Evolutionary conservation across 345 rosid genomes (phyloP).

Genomic region (Lepidium didymum): DNA sequence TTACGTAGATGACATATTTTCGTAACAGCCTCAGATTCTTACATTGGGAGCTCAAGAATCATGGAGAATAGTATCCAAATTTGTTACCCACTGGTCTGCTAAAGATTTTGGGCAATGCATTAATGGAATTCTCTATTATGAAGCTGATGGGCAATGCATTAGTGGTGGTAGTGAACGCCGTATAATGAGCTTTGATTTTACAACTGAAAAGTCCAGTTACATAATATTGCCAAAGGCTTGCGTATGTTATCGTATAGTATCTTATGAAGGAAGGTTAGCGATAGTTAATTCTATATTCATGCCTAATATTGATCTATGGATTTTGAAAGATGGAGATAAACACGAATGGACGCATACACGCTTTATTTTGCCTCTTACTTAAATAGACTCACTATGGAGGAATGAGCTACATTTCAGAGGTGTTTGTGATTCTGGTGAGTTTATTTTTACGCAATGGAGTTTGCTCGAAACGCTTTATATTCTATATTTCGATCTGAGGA

Average conservation of each 20-base stretch:
- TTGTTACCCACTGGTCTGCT: neutral
- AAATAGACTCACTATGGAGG: neutral
- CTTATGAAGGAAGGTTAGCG: neutral
- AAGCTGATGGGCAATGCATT: no score
- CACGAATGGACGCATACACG: neutral
- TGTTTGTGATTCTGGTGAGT: constrained; percentile 1
- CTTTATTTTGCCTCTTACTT: neutral
- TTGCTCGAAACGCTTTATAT: neutral
- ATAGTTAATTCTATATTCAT: neutral
- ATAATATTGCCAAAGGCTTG: neutral
- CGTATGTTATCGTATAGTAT: neutral
- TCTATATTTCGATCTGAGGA: neutral
- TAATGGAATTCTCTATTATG: neutral
- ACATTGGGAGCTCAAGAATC: neutral
- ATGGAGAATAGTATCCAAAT: neutral
- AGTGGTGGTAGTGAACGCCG: no score
- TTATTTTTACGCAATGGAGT: neutral
- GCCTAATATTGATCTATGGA: neutral
- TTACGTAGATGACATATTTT: no score
- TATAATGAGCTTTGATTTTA: neutral
- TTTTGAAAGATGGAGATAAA: neutral
- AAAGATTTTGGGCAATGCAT: neutral
- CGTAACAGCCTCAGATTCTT: neutral
- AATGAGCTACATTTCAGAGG: neutral
- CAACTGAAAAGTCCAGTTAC: neutral